Evolutionary conservation across 306 rosid genomes (phyloP).

Genomic region (Cucumis sativus): Cucumber_9930_V3 NC_026660.2:29679501-29680000

Average conservation of each 20-base stretch:
- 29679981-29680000: slow-evolving; percentile 20
- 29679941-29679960: neutral
- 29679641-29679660: neutral
- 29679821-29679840: slow-evolving; percentile 22
- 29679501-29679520: neutral
- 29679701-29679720: slow-evolving; percentile 33
- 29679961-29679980: slow-evolving; percentile 18
- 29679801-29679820: slow-evolving; percentile 41
- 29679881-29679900: slow-evolving; percentile 17
- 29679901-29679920: slow-evolving; percentile 28
- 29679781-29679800: slow-evolving; percentile 41
- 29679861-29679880: slow-evolving; percentile 42
- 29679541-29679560: neutral
- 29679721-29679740: slow-evolving; percentile 72
- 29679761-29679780: slow-evolving; percentile 80
- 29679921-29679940: slow-evolving; percentile 24
- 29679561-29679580: neutral
- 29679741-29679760: slow-evolving; percentile 70
- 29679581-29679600: neutral
- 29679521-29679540: neutral
- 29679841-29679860: slow-evolving; percentile 34
- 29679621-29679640: neutral
- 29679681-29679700: neutral
- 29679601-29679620: neutral
- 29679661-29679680: neutral